Evolutionary conservation across 2,329 filamentous ascomycete genomes (phyloP).

Genomic region (Escovopsis sp.): DNA sequence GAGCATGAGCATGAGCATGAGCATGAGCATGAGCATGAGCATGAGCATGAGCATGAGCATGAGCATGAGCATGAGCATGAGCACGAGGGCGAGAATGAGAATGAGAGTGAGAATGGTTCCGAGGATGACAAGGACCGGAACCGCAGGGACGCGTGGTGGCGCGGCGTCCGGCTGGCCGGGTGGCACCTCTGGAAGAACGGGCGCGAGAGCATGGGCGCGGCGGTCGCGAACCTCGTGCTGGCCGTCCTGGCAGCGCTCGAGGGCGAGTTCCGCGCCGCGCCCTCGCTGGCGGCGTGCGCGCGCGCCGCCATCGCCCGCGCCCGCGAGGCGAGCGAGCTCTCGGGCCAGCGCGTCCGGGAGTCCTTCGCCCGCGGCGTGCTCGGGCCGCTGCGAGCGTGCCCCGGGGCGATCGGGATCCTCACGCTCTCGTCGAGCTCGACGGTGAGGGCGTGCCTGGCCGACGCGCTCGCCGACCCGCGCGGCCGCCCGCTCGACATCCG

Average conservation of each 20-base stretch:
- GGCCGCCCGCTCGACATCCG: slow-evolving; percentile 32
- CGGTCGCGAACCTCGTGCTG: slow-evolving; percentile 37
- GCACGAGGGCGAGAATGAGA: too few relatives aligned
- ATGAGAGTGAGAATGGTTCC: too few relatives aligned
- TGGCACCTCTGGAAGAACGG: slow-evolving; percentile 54
- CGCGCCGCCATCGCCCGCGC: too few relatives aligned
- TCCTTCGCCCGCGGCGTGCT: too few relatives aligned
- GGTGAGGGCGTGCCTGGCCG: slow-evolving; percentile 33
- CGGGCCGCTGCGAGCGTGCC: too few relatives aligned
- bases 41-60: too few relatives aligned
- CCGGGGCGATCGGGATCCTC: slow-evolving; percentile 40
- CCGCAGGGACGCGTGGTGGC: slow-evolving; percentile 35
- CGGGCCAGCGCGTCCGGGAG: too few relatives aligned
- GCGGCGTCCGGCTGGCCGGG: slow-evolving; percentile 35
- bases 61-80: too few relatives aligned
- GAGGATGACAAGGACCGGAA: slow-evolving; percentile 28
- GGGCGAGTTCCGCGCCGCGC: slow-evolving; percentile 6
- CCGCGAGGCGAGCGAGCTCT: too few relatives aligned
- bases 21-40: too few relatives aligned
- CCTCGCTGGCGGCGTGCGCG: too few relatives aligned
- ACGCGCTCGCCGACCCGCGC: slow-evolving; percentile 16
- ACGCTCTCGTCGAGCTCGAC: slow-evolving; percentile 52
- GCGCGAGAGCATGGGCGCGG: slow-evolving; percentile 50
- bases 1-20: too few relatives aligned
- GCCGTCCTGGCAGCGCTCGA: slow-evolving; percentile 28